Evolutionary conservation across 352 stramenopile species (phyloP), one percentile per base, ranked within the genome.

Genomic region (Phytophthora sansomeana): DNA sequence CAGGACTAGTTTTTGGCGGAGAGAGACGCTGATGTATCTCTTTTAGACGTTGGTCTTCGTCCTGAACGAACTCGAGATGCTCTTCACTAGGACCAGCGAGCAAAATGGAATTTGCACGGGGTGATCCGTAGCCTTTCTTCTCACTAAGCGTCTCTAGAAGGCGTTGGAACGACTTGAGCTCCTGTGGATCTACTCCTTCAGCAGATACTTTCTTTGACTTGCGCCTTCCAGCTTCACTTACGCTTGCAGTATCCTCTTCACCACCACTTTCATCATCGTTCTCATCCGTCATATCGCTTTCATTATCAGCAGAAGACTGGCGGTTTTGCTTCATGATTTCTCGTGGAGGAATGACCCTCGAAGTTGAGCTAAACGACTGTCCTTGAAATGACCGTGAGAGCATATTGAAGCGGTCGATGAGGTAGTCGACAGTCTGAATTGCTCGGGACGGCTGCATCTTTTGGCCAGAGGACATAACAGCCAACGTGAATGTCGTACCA

Each of bases 351-450:
- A 43, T 56, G 8, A 3, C 2, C 16, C 13, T n/a, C 9, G 38
- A 8, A 30, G 26, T 64, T 21, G 13, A n/a, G 17, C 13, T 50
- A 11, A 28, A 36, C 4, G 63, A 51, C 28, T 73, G 28, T 41
- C 29, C 58, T 24, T 62, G 5, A 53, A 82, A 81, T 5, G 75
- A 83, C 46, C 78, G 78, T 2, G 76, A 70, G 2, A 93, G 63
- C 30, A 79, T 67, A 36, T 90, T 89, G 56, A 93, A 93, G 53
- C 80, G 77, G 17, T 81, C 70, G 30, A 93, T 93, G 36, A 93
- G 74, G 26, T 69, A 75, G 51, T 92, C 80, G 2, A 93, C 83
- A 14, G 81, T 85, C 28, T 80, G 64, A 17, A 93, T 87, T 14
- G 85, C 83, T 21, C 56, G 72, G 1, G 81, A 90, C 0, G 78